A percentile compares a stretch with the other conserved stretches of the same genome.
These are phyloP conservation scores for Clarireedia hainanense DNA, from an alignment of 2,329 filamentous ascomycete species.

Conservation along the genomic window DNA sequence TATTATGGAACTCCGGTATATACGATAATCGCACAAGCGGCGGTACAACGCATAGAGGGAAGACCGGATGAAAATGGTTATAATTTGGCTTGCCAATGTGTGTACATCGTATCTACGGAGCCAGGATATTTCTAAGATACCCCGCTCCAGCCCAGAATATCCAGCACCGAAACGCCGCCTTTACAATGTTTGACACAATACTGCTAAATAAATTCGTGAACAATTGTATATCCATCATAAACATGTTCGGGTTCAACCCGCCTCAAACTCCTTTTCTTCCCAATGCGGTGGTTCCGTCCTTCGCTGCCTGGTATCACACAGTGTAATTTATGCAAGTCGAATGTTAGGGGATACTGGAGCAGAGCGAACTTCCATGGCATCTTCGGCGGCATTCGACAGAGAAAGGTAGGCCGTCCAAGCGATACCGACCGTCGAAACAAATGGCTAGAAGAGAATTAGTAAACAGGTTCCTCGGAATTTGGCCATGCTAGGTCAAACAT, in stretches of 20 bases:
- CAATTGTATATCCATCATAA: not conserved
- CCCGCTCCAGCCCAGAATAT: not conserved
- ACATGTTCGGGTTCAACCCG: not conserved
- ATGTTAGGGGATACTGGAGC: conserved; percentile 29
- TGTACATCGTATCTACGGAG: not conserved
- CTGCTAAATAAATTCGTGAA: not conserved
- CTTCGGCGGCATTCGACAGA: conserved; percentile 76
- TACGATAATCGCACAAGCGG: not conserved
- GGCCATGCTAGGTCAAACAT: conserved; percentile 32
- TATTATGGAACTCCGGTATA: not conserved
- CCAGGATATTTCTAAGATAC: not conserved
- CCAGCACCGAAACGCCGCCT: not conserved
- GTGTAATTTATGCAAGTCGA: conserved; percentile 25
- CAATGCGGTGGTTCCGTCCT: conserved; percentile 9
- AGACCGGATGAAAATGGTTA: not conserved
- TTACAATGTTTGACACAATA: not conserved
- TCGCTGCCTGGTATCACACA: conserved; percentile 12
- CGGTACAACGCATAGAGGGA: not conserved
- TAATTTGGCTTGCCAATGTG: not conserved
- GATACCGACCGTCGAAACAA: conserved; percentile 92
- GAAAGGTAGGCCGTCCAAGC: conserved; percentile 97
- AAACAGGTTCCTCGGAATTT: conserved; percentile 6
- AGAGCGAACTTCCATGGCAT: conserved; percentile 26
- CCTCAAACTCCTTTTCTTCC: conserved; percentile 5
- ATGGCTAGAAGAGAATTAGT: conserved; percentile 53